phyloP scores from a whole-genome alignment of 495 filamentous ascomycete genomes.

The Hypoxylon lienhwacheense region DNA sequence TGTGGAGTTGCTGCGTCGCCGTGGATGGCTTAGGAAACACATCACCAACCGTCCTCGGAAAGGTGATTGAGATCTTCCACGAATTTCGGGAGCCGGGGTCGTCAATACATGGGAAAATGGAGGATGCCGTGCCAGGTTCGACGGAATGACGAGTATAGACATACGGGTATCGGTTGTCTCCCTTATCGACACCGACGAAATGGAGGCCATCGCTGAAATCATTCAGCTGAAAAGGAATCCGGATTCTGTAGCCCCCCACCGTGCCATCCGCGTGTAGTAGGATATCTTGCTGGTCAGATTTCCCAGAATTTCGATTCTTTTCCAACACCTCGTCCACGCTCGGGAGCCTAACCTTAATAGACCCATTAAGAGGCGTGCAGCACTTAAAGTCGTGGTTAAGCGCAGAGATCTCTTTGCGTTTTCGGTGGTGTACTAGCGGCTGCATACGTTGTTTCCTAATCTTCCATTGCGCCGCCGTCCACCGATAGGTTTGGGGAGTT shows the following conservation, averaged over 20 bases:
- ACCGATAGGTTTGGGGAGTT: constrained; percentile 57
- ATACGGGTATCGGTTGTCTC: constrained; percentile 82
- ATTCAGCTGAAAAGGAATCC: constrained; percentile 75
- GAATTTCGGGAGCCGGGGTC: constrained; percentile 73
- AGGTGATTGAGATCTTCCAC: constrained; percentile 87
- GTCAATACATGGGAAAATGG: constrained; percentile 91
- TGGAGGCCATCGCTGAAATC: constrained; percentile 82
- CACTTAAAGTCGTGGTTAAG: constrained; percentile 41
- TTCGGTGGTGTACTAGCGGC: constrained; percentile 59
- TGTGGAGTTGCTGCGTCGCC: constrained; percentile 29
- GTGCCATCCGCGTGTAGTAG: constrained; percentile 35
- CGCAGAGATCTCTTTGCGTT: constrained; percentile 47
- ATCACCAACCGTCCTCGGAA: constrained; percentile 81
- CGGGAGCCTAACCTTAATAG: constrained; percentile 46
- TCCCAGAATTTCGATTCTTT: constrained; percentile 41
- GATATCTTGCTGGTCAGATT: constrained; percentile 36
- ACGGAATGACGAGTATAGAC: constrained; percentile 82
- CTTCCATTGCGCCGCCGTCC: constrained; percentile 76
- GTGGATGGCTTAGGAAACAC: constrained; percentile 58
- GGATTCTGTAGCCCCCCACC: constrained; percentile 44
- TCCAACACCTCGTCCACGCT: constrained; percentile 38
- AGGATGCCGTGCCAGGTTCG: constrained; percentile 75
- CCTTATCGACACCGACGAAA: constrained; percentile 80
- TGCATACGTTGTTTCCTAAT: constrained; percentile 68
- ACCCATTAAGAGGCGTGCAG: constrained; percentile 48